Conservation (phyloP, 805 yeast genomes). For the Kodamaea neixiangensis region DNA sequence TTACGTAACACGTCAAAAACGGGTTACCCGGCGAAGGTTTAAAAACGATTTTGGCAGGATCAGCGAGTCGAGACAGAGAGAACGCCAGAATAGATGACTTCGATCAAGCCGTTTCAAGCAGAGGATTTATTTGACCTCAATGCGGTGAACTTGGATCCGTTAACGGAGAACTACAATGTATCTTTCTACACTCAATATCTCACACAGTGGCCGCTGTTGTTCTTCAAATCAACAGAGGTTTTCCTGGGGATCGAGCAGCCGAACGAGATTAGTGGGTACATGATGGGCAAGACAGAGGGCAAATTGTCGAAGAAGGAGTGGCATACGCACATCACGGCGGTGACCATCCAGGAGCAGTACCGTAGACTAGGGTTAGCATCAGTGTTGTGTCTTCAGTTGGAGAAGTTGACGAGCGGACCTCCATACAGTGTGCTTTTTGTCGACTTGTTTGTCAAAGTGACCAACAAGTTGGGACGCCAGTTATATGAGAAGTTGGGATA, state of each 20-base stretch:
- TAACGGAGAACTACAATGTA: constrained; percentile 88
- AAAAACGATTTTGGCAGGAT: not conserved
- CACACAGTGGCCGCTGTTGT: constrained; percentile 82
- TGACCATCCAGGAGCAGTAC: constrained; percentile 80
- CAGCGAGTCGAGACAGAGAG: too few species aligned
- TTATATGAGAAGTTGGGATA: constrained; percentile 88
- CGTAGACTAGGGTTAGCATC: constrained; percentile 87
- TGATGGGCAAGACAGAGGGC: constrained; percentile 98
- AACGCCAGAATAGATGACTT: constrained; percentile 64
- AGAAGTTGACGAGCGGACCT: constrained; percentile 64
- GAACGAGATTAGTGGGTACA: constrained; percentile 58
- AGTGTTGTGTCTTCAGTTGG: constrained; percentile 70
- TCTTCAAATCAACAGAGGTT: constrained; percentile 69
- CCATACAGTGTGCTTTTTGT: constrained; percentile 82
- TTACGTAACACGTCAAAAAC: not conserved
- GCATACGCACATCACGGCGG: constrained; percentile 98
- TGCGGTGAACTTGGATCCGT: constrained; percentile 78
- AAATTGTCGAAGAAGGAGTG: constrained; percentile 63
- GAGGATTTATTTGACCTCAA: constrained; percentile 76
- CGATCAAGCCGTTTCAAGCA: constrained; percentile 84
- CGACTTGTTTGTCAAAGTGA: constrained; percentile 89
- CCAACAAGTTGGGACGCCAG: constrained; percentile 75
- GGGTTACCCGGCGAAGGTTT: constrained; percentile 7
- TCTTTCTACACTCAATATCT: constrained; percentile 84
- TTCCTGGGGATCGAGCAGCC: constrained; percentile 17